Evolutionary conservation across 2,329 filamentous ascomycete genomes (phyloP).

Genomic region (Penicillium occitanis): DNA sequence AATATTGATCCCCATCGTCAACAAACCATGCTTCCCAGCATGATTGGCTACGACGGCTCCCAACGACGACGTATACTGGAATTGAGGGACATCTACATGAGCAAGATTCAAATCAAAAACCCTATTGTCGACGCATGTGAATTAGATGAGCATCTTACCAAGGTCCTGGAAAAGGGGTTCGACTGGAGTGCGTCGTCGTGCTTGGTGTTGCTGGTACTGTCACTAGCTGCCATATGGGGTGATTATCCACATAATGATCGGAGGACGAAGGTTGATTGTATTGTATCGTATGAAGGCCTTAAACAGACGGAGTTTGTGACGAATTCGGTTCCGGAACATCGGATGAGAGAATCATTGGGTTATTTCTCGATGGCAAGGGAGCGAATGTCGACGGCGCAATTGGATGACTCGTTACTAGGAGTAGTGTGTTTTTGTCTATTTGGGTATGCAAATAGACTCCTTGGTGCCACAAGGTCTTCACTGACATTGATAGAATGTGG

Average conservation of each 20-base stretch:
- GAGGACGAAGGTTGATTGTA: slow-evolving; percentile 22
- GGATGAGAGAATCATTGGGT: slow-evolving; percentile 27
- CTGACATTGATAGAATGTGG: slow-evolving; percentile 26
- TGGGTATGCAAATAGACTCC: slow-evolving; percentile 21
- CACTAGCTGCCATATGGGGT: slow-evolving; percentile 30
- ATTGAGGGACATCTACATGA: slow-evolving; percentile 28
- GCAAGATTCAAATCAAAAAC: slow-evolving; percentile 29
- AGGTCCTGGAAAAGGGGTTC: slow-evolving; percentile 27
- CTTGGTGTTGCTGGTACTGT: slow-evolving; percentile 27
- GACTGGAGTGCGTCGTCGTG: slow-evolving; percentile 30
- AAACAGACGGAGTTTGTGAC: slow-evolving; percentile 22
- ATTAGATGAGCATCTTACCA: slow-evolving; percentile 27
- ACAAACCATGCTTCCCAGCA: slow-evolving; percentile 1
- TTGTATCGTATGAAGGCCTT: background rate
- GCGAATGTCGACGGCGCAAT: slow-evolving; percentile 28
- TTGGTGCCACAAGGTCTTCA: background rate
- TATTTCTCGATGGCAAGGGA: slow-evolving; percentile 29
- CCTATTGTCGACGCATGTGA: slow-evolving; percentile 29
- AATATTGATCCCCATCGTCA: slow-evolving; percentile 16
- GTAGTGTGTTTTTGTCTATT: slow-evolving; percentile 30
- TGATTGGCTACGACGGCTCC: slow-evolving; percentile 24
- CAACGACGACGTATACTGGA: slow-evolving; percentile 25
- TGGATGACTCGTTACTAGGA: slow-evolving; percentile 28
- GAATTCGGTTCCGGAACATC: slow-evolving; percentile 26
- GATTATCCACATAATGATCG: slow-evolving; percentile 29